A percentile compares a stretch with the other conserved stretches of the same genome.
Conservation (phyloP, 176 grass and related monocot species). For the Rhynchospora pubera region DNA sequence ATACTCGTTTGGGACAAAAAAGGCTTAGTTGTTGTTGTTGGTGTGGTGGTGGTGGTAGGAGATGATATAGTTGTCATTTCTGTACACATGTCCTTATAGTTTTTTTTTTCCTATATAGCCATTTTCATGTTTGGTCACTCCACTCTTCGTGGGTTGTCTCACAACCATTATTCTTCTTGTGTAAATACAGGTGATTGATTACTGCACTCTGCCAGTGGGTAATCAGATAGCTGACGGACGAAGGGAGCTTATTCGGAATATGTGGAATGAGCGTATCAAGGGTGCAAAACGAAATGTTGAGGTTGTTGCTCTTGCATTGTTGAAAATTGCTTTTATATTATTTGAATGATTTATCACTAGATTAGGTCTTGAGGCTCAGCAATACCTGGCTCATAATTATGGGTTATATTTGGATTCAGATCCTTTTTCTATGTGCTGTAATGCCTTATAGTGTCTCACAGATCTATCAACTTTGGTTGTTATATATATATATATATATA, state of each 20-base stretch:
- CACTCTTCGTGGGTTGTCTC: background rate
- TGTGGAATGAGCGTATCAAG: slow-evolving; percentile 98
- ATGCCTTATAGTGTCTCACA: background rate
- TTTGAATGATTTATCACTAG: background rate
- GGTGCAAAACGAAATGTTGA: slow-evolving; percentile 95
- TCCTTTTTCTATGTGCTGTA: background rate
- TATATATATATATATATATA: no score
- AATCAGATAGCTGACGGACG: slow-evolving; percentile 69
- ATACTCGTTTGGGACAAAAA: no score
- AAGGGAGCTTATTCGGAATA: slow-evolving; percentile 94
- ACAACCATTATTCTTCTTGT: background rate
- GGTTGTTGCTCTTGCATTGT: slow-evolving; percentile 41
- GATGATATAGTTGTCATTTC: background rate
- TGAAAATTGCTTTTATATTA: background rate
- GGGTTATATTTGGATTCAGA: background rate
- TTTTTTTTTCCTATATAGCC: background rate
- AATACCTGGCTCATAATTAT: background rate
- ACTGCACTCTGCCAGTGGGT: slow-evolving; percentile 74
- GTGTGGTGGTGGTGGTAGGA: no score
- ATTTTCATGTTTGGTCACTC: background rate
- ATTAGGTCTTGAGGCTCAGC: background rate
- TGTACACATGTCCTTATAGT: background rate
- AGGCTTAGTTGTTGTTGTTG: no score
- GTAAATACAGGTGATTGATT: slow-evolving; percentile 81
- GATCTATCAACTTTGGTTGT: background rate